A percentile compares a stretch with the other conserved stretches of the same genome.
These are phyloP conservation scores for Aspergillus brasiliensis DNA, from an alignment of 2,329 filamentous ascomycete species.

Conservation along the genomic window DNA sequence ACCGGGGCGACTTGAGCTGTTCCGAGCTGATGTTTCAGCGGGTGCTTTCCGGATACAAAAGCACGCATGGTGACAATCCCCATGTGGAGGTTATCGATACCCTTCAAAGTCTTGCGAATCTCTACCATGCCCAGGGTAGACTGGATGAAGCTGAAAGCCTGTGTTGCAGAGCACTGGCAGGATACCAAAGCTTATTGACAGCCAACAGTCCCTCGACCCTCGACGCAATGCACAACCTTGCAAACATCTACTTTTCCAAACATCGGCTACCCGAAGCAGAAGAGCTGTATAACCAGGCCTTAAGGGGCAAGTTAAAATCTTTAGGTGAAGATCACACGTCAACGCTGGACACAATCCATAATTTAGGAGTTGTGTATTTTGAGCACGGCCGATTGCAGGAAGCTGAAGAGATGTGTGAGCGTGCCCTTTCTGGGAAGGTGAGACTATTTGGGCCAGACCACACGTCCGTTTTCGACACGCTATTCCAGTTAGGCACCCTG, in stretches of 20 bases:
- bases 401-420: conserved; percentile 3
- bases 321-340: not conserved
- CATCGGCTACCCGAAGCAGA: conserved; percentile 25
- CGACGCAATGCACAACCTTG: conserved; percentile 28
- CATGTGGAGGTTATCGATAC: not conserved
- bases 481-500: conserved; percentile 17
- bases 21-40: not conserved
- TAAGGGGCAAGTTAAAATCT: conserved; percentile 9
- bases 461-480: conserved; percentile 8
- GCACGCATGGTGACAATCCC: no score
- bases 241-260: conserved; percentile 23
- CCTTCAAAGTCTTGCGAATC: not conserved
- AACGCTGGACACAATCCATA: not conserved
- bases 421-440: not conserved
- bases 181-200: not conserved
- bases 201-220: not conserved
- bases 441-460: conserved; percentile 1
- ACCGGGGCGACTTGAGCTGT: not conserved
- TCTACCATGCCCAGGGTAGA: conserved; percentile 3
- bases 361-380: conserved; percentile 15
- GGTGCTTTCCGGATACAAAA: not conserved
- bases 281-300: conserved; percentile 21
- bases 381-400: conserved; percentile 5
- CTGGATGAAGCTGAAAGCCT: not conserved
- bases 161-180: not conserved